phyloP scores from a whole-genome alignment of 768 basidiomycete genomes.

The Chalciporus pseudorubinellus region DNA sequence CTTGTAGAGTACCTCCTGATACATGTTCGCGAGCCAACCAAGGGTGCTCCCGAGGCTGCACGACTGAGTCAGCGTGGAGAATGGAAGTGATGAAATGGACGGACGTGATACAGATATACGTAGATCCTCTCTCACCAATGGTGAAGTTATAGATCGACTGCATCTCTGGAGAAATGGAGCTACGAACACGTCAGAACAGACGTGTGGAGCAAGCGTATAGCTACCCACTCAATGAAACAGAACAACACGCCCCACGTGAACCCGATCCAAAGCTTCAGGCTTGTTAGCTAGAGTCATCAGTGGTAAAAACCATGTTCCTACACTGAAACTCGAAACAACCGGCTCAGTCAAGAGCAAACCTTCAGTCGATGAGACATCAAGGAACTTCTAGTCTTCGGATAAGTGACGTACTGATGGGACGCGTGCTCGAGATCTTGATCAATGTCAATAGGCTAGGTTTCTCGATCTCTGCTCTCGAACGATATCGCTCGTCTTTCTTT shows the following conservation, averaged over 20 bases:
- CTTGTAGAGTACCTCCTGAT: conserved; percentile 52
- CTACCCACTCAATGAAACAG: conserved; percentile 56
- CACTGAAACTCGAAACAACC: conserved; percentile 69
- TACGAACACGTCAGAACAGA: conserved; percentile 20
- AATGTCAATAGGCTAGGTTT: conserved; percentile 51
- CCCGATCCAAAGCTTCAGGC: conserved; percentile 60
- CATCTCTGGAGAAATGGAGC: conserved; percentile 60
- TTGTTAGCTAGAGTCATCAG: background rate
- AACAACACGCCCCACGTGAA: conserved; percentile 78
- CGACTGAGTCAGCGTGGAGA: background rate
- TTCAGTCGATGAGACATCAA: conserved; percentile 4
- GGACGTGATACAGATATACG: conserved; percentile 58
- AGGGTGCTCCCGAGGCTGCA: conserved; percentile 54
- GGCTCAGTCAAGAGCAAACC: conserved; percentile 49
- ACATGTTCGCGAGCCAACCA: conserved; percentile 45
- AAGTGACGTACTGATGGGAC: conserved; percentile 62
- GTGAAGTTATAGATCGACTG: conserved; percentile 55
- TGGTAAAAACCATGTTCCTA: conserved; percentile 29
- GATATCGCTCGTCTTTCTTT: conserved; percentile 62
- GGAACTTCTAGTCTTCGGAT: background rate
- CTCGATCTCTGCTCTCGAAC: conserved; percentile 63
- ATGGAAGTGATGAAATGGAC: conserved; percentile 12
- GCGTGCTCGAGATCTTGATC: conserved; percentile 67
- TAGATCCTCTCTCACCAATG: conserved; percentile 55
- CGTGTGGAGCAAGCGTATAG: background rate